Evolutionary conservation across 305 asterid species (phyloP), one percentile per base, ranked within the genome.

Genomic region (Fraxinus albicans): DNA sequence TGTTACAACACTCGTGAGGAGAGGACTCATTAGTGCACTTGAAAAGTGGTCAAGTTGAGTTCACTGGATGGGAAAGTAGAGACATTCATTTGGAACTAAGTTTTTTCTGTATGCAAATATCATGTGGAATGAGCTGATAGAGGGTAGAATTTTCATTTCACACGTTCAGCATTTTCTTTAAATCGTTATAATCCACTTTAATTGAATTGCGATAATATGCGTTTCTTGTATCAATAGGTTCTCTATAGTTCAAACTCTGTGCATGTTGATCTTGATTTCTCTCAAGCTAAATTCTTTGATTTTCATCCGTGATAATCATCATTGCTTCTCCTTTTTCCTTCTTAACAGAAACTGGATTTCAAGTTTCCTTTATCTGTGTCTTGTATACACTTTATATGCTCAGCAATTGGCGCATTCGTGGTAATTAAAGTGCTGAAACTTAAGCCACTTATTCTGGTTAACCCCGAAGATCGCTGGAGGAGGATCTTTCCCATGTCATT

Each of bases 301-400:
- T 35, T 35, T 35, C 40, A 84, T 73, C 23, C 23, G 2, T 15
- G 63, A 53, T 17, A 53, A 53, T 53, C 31, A 60, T 63, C 6
- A 23, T 6, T 7, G 72, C 33, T 63, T 63, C 70, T 53, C 27
- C 8, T 58, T 73, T 33, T 23, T 35, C 53, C 79, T 79, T 85
- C 53, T 76, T 40, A 40, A 75, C 95, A 95, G 99, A 95, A 93
- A 90, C 79, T 94, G 93, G 99, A 95, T 82, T 95, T 94, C 75
- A 95, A 93, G 91, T 95, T 81, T 87, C 99, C 99, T 9, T 86
- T 95, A 87, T 86, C 99, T 13, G 98, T 95, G 47, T 95, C 99
- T 1, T 91, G 93, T 77, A 83, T 94, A 81, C 99, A 95, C 93
- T 95, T 95, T 50, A 94, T 95, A 78, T 91, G 94, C 83, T 94